Base-by-base conservation (phyloP, 1,139 yeast genomes). In the Taphrina communis region DNA sequence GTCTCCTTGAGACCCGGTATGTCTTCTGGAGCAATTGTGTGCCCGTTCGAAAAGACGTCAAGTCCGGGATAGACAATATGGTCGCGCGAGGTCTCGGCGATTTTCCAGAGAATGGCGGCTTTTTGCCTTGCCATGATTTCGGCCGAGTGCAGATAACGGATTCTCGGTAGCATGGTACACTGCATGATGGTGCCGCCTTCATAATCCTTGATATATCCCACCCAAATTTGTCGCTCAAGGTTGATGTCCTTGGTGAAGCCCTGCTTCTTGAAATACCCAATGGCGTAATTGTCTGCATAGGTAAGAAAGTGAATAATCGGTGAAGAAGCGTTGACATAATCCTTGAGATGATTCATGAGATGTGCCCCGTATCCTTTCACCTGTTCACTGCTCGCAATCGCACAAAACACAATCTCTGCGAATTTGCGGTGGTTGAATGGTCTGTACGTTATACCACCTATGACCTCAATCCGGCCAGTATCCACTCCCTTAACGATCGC, bases 131-230 rank as follows among this genome's bases (percentile, higher is more conserved):
- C 80, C 66, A 95, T 79, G 53, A 94, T 90, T 78, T 93, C 93
- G 1, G 89, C 88, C 74, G 92, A 89, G 77, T 95, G 99, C 59
- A 94, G 82, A 77, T 95, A 94, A 72, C 99, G 84, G 69, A 90
- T 87, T 59, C 86, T 81, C 0, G 98, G 97, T 68, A 94, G 81
- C 97, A 93, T 93, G 0, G 94, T 82, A 77, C 99, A 95, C 79
- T 95, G 98, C 98, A 94, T 94, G 71, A 94, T 81, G 0, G 99
- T 95, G 74, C 99, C 99, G 48, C 99, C 99, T 80, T 94, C 99
- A 78, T 94, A 94, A 81, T 94, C 99, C 79, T 95, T 94, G 76
- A 94, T 94, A 78, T 94, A 94, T 6, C 99, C 99, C 95, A 92
- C 91, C 99, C 99, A 94, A 50, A 88, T 84, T 57, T 87, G 85